Conservation (phyloP, 768 basidiomycete species). For the Cyathus striatus region DNA sequence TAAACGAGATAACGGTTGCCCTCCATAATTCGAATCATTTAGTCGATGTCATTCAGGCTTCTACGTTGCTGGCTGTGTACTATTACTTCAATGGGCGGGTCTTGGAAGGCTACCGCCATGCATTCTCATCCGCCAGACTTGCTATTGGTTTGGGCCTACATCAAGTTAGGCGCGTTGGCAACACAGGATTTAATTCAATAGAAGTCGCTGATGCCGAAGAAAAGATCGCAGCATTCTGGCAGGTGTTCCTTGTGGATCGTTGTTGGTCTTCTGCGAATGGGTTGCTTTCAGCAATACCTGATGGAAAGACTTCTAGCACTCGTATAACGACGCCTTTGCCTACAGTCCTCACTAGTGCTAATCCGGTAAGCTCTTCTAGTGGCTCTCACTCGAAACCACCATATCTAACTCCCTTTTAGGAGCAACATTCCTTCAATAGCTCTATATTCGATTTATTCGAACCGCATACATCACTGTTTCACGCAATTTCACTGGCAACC, state of each 20-base stretch:
- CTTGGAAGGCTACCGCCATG: constrained; percentile 58
- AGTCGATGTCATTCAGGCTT: constrained; percentile 55
- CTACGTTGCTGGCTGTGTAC: constrained; percentile 54
- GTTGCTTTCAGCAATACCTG: constrained; percentile 46
- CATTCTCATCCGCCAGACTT: constrained; percentile 55
- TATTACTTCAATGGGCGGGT: constrained; percentile 51
- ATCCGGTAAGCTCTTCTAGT: not conserved
- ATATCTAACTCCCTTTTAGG: constrained; percentile 2
- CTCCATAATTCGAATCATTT: constrained; percentile 52
- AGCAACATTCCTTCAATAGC: constrained; percentile 12
- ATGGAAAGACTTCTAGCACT: constrained; percentile 40
- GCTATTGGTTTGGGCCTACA: constrained; percentile 58
- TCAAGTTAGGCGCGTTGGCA: constrained; percentile 33
- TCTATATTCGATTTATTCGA: constrained; percentile 22
- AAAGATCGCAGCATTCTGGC: constrained; percentile 55
- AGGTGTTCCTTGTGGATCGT: constrained; percentile 57
- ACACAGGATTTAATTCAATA: constrained; percentile 11
- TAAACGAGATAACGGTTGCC: constrained; percentile 46
- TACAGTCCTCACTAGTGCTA: constrained; percentile 15
- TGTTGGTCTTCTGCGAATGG: constrained; percentile 54
- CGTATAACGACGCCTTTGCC: constrained; percentile 54
- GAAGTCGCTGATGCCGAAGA: constrained; percentile 44
- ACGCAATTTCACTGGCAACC: constrained; percentile 18
- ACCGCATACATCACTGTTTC: constrained; percentile 9
- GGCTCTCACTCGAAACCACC: constrained; percentile 8